Base-by-base conservation (phyloP, 2,329 filamentous ascomycete genomes). In the Colletotrichum sublineola region DNA sequence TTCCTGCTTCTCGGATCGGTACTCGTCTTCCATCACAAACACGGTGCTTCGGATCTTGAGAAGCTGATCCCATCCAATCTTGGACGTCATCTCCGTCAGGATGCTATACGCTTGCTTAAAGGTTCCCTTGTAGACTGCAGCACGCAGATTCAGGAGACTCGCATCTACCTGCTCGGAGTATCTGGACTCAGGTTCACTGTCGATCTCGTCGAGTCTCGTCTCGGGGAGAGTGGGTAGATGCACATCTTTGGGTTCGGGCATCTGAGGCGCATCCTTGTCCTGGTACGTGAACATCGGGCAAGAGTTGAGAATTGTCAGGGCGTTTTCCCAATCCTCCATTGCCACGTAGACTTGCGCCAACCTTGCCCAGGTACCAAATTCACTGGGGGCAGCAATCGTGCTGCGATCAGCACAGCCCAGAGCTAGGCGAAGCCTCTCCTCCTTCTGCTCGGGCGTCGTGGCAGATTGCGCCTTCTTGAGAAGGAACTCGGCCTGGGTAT, bases 241-340 rank as follows among this genome's bases (percentile, higher is more conserved):
- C 53, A 98, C 93, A 68, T 95, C 93, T 77, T 93, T 92, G 0
- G 96, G 95, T 79, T 97, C 95, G 1, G 96, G 96, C 93, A 98
- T 96, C 72, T 96, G 85, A 4, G 96, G 96, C 7, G 95, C 93
- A 80, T 99, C 96, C 82, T 98, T 98, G 83, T 99, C 96, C 82
- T 98, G 96, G 82, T 99, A 98, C 8, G 96, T 99, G 82, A 99
- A 99, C 96, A 99, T 99, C 11, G 96, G 96, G 81, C 96, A 99
- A 24, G 96, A 99, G 84, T 99, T 99, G 64, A 99, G 88, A 5
- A 96, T 98, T 6, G 97, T 91, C 33, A 99, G 88, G 0, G 96
- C 96, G 76, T 98, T 91, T 79, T 98, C 96, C 95, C 96, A 99
- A 79, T 97, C 94, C 80, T 99, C 96, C 83, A 97, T 90, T 62